Conservation (phyloP, 345 rosid genomes). For the Populus deltoides region DNA sequence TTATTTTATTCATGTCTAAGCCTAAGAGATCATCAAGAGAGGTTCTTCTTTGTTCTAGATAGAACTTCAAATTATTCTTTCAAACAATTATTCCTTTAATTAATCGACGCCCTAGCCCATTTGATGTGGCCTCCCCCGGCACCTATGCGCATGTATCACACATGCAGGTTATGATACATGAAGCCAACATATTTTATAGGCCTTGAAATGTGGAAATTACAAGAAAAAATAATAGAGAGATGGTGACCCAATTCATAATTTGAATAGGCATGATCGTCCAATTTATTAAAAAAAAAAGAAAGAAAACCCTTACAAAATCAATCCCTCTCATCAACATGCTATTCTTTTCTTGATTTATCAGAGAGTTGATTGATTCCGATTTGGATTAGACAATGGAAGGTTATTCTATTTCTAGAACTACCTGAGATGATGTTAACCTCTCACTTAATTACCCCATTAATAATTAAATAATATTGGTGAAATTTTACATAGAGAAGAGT, state of each 20-base stretch:
- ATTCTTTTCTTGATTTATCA: neutral
- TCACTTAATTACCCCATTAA: neutral
- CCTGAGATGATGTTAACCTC: neutral
- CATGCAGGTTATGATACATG: no score
- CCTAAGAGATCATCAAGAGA: neutral
- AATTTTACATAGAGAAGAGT: neutral
- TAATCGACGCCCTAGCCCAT: neutral
- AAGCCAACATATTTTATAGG: slow-evolving; percentile 1
- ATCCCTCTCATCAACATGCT: neutral
- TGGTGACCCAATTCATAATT: neutral
- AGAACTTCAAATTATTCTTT: neutral
- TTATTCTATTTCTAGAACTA: neutral
- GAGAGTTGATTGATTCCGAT: no score
- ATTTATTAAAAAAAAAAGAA: neutral
- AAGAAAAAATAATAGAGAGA: neutral
- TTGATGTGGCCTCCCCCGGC: neutral
- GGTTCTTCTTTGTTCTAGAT: neutral
- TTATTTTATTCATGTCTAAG: neutral
- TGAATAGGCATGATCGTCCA: neutral
- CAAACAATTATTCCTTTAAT: neutral
- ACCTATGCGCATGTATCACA: no score
- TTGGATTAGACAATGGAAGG: neutral
- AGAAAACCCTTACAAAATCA: no score
- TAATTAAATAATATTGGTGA: neutral
- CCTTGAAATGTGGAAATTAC: neutral